Evolutionary conservation across 805 yeast species (phyloP).

Genomic region (Candida coquimbonensis): DNA sequence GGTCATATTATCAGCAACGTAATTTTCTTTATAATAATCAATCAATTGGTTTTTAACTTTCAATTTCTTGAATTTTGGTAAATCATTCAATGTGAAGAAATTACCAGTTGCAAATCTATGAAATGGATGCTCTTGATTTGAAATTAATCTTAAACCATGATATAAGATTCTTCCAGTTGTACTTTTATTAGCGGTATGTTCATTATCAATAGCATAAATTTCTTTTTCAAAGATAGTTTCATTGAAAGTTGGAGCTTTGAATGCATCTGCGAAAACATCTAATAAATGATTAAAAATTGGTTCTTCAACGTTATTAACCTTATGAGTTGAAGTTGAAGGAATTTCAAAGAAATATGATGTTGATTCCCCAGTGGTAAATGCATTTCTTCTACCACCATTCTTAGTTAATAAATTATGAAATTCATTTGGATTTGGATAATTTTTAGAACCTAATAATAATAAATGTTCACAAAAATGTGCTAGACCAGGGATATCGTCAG

Average conservation of each 20-base stretch:
- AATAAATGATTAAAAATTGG: slow-evolving; percentile 40
- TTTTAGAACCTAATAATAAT: slow-evolving; percentile 48
- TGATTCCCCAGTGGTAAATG: slow-evolving; percentile 61
- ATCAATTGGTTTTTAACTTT: slow-evolving; percentile 31
- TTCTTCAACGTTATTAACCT: slow-evolving; percentile 8
- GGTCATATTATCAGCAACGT: slow-evolving; percentile 42
- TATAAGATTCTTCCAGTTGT: slow-evolving; percentile 40
- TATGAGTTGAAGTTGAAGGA: slow-evolving; percentile 34
- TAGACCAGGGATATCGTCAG: slow-evolving; percentile 60
- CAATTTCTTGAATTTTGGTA: slow-evolving; percentile 26
- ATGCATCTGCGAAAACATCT: slow-evolving; percentile 43
- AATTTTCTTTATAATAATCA: slow-evolving; percentile 36
- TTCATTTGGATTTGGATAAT: slow-evolving; percentile 40
- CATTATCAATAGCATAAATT: slow-evolving; percentile 56
- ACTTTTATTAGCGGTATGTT: slow-evolving; percentile 49
- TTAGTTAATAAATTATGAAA: slow-evolving; percentile 38
- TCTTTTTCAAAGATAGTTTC: slow-evolving; percentile 39
- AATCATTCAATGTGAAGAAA: slow-evolving; percentile 36
- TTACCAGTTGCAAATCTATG: slow-evolving; percentile 62
- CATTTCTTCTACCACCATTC: slow-evolving; percentile 56
- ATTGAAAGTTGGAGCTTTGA: slow-evolving; percentile 45
- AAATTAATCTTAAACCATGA: slow-evolving; percentile 51
- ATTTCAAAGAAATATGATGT: slow-evolving; percentile 60
- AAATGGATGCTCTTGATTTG: slow-evolving; percentile 45
- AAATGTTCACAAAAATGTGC: slow-evolving; percentile 90